A percentile compares a stretch with the other conserved stretches of the same genome.
Conservation (phyloP, 257 asterid species). For the Anisodus acutangulus region DNA sequence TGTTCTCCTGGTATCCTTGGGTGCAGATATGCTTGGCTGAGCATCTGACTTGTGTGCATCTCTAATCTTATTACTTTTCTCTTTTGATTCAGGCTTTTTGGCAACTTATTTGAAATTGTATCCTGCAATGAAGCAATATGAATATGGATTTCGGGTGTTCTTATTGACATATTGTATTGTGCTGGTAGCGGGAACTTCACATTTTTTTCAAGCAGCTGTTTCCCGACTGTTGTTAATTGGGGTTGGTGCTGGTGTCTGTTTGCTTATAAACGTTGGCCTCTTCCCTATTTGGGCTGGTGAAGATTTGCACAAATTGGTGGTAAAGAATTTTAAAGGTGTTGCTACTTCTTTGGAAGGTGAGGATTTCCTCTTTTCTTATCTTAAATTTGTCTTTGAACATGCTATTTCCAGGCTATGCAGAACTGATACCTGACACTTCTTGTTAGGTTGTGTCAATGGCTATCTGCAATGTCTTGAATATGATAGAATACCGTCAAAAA, state of each 20-base stretch:
- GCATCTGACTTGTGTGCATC: neutral
- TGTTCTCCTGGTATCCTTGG: neutral
- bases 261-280: constrained; percentile 65
- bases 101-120: constrained; percentile 76
- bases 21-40: neutral
- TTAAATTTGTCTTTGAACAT: neutral
- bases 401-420: neutral
- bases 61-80: neutral
- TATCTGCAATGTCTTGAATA: constrained; percentile 77
- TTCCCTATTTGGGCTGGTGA: constrained; percentile 97
- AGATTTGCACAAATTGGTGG: constrained; percentile 86
- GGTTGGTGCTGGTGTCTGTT: constrained; percentile 78
- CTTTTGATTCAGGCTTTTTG: constrained; percentile 38
- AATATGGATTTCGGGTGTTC: constrained; percentile 93
- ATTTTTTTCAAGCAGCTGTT: constrained; percentile 71
- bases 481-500: constrained; percentile 82
- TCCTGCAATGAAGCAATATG: constrained; percentile 90
- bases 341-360: constrained; percentile 85
- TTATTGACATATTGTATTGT: constrained; percentile 84
- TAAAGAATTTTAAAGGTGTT: constrained; percentile 75
- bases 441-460: constrained; percentile 71
- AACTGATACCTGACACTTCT: constrained; percentile 28
- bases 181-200: constrained; percentile 71
- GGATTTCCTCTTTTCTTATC: neutral
- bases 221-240: constrained; percentile 72